Evolutionary conservation across 2,329 filamentous ascomycete species (phyloP), one percentile per base, ranked within the genome.

Genomic region (Phaeosphaeria sp.): DNA sequence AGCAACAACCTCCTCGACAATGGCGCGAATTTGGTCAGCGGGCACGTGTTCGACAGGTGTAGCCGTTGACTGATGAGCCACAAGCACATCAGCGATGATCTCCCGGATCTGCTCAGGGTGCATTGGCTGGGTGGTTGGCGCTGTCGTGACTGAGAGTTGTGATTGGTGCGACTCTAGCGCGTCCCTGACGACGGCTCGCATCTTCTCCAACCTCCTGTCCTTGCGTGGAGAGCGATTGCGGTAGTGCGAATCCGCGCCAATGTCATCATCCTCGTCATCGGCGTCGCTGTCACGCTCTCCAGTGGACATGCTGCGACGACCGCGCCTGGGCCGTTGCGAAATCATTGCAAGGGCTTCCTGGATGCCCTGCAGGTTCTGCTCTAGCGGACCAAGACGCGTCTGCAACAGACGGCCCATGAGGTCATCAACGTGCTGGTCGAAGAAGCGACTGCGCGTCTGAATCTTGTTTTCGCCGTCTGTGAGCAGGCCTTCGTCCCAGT

Each of bases 401-500:
- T 92, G 87, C 51, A 99, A 79, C 3, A 95, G 83, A 48, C 86
- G 87, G 52, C 90, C 91, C 63, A 99, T 90, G 63, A 98, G 80
- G 50, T 92, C 88, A 72, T 97, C 93, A 62, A 99, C 91, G 71
- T 91, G 93, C 47, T 87, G 89, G 71, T 98, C 93, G 70, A 98
- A 97, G 83, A 97, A 98, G 47, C 87, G 86, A 62, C 91, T 91
- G 48, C 93, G 88, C 52, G 89, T 88, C 63, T 91, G 87, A 55
- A 98, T 82, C 77, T 96, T 97, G 50, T 88, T 86, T 57, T 96
- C 92, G 25, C 72, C 74, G 33, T 90, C 89, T 18, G 92, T 91
- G 10, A 90, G 90, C 60, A 97, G 89, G 47, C 90, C 87, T 72
- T 90, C 90, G 71, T 96, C 93, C 95, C 95, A 99, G 75, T 98